Evolutionary conservation across 192 early-diverging fungal species (phyloP).

Genomic region (Fimicolochytrium jonesii): DNA sequence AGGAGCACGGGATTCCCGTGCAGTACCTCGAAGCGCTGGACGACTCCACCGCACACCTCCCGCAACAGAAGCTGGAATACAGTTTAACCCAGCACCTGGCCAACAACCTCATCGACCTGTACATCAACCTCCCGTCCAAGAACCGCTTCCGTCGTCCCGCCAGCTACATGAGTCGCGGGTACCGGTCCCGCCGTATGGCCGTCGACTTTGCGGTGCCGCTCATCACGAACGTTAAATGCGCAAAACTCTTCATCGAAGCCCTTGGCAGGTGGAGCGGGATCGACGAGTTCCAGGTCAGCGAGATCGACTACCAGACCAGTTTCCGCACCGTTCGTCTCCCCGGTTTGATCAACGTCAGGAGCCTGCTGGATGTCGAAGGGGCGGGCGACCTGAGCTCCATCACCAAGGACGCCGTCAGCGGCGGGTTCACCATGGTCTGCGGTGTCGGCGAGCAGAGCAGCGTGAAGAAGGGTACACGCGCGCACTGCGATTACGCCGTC

Average conservation of each 20-base stretch:
- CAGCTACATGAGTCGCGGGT: slow-evolving; percentile 90
- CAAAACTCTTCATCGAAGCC: slow-evolving; percentile 97
- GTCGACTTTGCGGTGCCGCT: slow-evolving; percentile 95
- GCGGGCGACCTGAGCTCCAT: slow-evolving; percentile 58
- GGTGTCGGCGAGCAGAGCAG: slow-evolving; percentile 50
- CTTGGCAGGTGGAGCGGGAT: slow-evolving; percentile 61
- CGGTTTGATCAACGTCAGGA: slow-evolving; percentile 81
- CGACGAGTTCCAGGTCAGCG: slow-evolving; percentile 66
- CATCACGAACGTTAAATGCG: slow-evolving; percentile 99
- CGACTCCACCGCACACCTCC: slow-evolving; percentile 39
- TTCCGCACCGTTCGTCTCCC: slow-evolving; percentile 80
- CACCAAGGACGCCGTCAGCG: slow-evolving; percentile 69
- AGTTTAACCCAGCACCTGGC: slow-evolving; percentile 90
- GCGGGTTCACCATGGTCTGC: slow-evolving; percentile 81
- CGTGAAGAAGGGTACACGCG: slow-evolving; percentile 31
- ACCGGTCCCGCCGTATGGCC: slow-evolving; percentile 93
- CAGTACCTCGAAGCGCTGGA: slow-evolving; percentile 86
- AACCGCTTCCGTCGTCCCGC: slow-evolving; percentile 95
- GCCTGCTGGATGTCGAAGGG: slow-evolving; percentile 50
- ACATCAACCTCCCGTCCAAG: slow-evolving; percentile 98
- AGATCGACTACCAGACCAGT: slow-evolving; percentile 89
- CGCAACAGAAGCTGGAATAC: slow-evolving; percentile 74
- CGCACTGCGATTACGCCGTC: slow-evolving; percentile 68
- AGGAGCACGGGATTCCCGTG: slow-evolving; percentile 88
- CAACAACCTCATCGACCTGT: slow-evolving; percentile 95